A percentile compares a stretch with the other conserved stretches of the same genome.
Evolutionary conservation across 352 stramenopile species (phyloP).

Genomic region (Saprolegnia diclina): DNA sequence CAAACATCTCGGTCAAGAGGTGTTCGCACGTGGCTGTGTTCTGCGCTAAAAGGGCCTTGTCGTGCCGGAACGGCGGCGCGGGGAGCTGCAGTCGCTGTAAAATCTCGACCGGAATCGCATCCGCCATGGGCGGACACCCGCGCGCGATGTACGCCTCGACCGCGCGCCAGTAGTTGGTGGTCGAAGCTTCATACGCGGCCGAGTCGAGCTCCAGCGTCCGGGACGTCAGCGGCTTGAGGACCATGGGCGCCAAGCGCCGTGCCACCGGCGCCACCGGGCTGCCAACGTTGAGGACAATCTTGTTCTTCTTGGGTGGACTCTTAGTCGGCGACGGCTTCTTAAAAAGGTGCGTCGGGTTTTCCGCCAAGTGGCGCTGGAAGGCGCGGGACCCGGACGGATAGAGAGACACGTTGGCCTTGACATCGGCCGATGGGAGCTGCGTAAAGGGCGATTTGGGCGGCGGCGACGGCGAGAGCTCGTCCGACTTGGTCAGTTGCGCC

Average conservation of each 20-base stretch:
- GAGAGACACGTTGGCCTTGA: neutral
- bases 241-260: constrained; percentile 34
- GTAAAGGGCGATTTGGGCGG: neutral
- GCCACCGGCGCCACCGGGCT: neutral
- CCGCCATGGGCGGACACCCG: constrained; percentile 54
- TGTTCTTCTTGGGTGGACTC: constrained; percentile 34
- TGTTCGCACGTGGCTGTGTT: constrained; percentile 54
- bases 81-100: constrained; percentile 67
- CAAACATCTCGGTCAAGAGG: constrained; percentile 65
- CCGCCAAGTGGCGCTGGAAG: constrained; percentile 52
- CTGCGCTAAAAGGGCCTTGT: constrained; percentile 39
- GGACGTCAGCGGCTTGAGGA: constrained; percentile 50
- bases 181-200: constrained; percentile 63
- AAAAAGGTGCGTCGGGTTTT: constrained; percentile 31
- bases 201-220: constrained; percentile 77
- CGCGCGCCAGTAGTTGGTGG: constrained; percentile 77
- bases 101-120: constrained; percentile 54
- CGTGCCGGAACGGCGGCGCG: constrained; percentile 41
- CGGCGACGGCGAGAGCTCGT: neutral
- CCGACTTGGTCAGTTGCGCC: neutral
- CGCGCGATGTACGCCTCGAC: constrained; percentile 58
- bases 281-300: constrained; percentile 38
- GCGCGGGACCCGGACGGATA: constrained; percentile 15
- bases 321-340: constrained; percentile 26
- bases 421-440: neutral